Evolutionary conservation across 495 filamentous ascomycete genomes (phyloP).

Genomic region (Polyplosphaeria fusca): DNA sequence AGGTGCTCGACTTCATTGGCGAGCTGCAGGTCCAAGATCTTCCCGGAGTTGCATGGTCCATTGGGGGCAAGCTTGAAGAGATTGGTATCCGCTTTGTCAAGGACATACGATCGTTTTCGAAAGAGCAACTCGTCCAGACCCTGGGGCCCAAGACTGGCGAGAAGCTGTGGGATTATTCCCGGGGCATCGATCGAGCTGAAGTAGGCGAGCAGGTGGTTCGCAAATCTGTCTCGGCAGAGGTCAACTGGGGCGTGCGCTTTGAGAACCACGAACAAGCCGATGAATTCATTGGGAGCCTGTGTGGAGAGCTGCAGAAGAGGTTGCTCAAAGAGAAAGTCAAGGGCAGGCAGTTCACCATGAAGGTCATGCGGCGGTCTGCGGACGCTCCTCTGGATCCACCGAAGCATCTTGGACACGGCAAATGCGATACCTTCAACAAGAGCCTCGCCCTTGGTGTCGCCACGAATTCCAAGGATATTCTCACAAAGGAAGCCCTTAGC

Average conservation of each 20-base stretch:
- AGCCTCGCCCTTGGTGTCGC: conserved; percentile 76
- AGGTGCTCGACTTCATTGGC: conserved; percentile 71
- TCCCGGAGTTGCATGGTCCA: conserved; percentile 84
- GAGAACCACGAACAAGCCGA: conserved; percentile 85
- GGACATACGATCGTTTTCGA: conserved; percentile 71
- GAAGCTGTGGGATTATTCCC: conserved; percentile 85
- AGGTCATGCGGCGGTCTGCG: conserved; percentile 80
- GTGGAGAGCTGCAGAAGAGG: conserved; percentile 74
- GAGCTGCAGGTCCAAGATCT: conserved; percentile 72
- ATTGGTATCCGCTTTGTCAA: conserved; percentile 78
- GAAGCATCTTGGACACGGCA: conserved; percentile 92
- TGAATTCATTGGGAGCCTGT: conserved; percentile 78
- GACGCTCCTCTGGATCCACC: conserved; percentile 89
- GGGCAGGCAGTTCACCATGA: conserved; percentile 83
- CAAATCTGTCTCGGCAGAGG: conserved; percentile 92
- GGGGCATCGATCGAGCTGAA: conserved; percentile 81
- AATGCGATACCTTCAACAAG: conserved; percentile 90
- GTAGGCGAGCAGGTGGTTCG: conserved; percentile 77
- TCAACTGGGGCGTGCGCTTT: conserved; percentile 98
- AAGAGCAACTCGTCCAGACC: conserved; percentile 65
- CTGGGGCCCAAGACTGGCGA: conserved; percentile 90
- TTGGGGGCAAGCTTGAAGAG: conserved; percentile 79
- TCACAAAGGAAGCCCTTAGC: conserved; percentile 76
- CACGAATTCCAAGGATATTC: conserved; percentile 65
- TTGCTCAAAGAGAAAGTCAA: conserved; percentile 79